Evolutionary conservation across 2,329 filamentous ascomycete species (phyloP).

Genomic region (Amesomyces nigricolor): DNA sequence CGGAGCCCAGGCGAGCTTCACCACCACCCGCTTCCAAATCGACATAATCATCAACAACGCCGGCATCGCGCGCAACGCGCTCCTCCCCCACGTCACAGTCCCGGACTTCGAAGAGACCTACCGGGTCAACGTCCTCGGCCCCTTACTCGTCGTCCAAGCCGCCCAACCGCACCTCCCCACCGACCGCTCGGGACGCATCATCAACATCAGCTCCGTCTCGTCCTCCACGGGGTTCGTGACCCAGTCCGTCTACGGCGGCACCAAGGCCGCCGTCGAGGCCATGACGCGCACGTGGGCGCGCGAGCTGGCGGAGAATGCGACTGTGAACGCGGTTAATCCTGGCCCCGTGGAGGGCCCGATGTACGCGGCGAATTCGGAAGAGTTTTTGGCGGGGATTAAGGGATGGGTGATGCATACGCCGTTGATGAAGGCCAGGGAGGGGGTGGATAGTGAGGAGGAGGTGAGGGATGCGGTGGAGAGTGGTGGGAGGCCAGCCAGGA

Average conservation of each 20-base stretch:
- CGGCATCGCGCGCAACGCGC: conserved; percentile 62
- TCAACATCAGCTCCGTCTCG: conserved; percentile 52
- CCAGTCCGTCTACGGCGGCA: conserved; percentile 53
- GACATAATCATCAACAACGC: conserved; percentile 89
- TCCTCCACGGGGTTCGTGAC: conserved; percentile 48
- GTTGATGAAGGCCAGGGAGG: conserved; percentile 54
- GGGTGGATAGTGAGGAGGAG: conserved; percentile 56
- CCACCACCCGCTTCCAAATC: conserved; percentile 56
- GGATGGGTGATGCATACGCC: conserved; percentile 51
- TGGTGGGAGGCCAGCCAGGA: conserved; percentile 57
- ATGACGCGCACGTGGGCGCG: conserved; percentile 56
- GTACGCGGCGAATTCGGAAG: conserved; percentile 41
- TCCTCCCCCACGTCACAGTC: conserved; percentile 55
- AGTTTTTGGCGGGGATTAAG: conserved; percentile 39
- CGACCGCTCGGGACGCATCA: conserved; percentile 56
- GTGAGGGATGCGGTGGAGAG: conserved; percentile 53
- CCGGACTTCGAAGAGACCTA: conserved; percentile 68
- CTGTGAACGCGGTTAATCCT: conserved; percentile 54
- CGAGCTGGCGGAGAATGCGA: conserved; percentile 48
- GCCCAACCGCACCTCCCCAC: conserved; percentile 61
- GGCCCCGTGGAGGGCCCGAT: conserved; percentile 50
- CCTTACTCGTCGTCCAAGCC: conserved; percentile 71
- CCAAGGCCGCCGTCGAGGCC: conserved; percentile 54
- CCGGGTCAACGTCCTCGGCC: conserved; percentile 75
- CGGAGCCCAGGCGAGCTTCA: conserved; percentile 54